phyloP scores from a whole-genome alignment of 805 yeast genomes.

The Yarrowia sp. region DNA sequence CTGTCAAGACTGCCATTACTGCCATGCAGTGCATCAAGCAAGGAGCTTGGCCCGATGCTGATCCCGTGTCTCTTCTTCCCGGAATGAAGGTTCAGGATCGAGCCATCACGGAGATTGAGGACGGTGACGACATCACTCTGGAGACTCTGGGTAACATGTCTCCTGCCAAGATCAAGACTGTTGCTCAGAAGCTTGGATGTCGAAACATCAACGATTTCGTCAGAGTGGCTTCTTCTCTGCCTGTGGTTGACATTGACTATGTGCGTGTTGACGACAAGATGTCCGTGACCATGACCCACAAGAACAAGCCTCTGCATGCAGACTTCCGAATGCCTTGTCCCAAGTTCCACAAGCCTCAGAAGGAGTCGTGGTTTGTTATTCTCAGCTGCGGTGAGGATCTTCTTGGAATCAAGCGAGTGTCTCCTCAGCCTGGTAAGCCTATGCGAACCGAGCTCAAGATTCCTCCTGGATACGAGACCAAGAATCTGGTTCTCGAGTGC shows the following conservation, averaged over 20 bases:
- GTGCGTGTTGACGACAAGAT: conserved; percentile 30
- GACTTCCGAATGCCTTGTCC: conserved; percentile 74
- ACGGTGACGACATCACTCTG: conserved; percentile 16
- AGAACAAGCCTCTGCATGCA: conserved; percentile 34
- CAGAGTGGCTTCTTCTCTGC: conserved; percentile 54
- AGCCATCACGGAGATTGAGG: conserved; percentile 29
- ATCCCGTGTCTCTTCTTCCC: conserved; percentile 57
- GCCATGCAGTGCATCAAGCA: conserved; percentile 87
- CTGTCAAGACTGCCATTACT: conserved; percentile 59
- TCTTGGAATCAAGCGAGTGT: conserved; percentile 64
- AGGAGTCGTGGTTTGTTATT: conserved; percentile 89
- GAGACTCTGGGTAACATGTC: conserved; percentile 29
- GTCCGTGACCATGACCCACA: conserved; percentile 30
- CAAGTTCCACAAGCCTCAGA: conserved; percentile 82
- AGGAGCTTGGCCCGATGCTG: conserved; percentile 80
- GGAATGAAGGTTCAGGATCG: conserved; percentile 35
- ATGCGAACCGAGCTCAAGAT: not conserved
- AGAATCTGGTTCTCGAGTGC: conserved; percentile 20
- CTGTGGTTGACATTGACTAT: conserved; percentile 47
- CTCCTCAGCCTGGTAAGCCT: conserved; percentile 26
- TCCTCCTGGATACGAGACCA: conserved; percentile 13
- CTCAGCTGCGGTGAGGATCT: conserved; percentile 56
- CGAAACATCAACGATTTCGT: conserved; percentile 48
- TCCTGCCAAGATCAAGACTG: conserved; percentile 40
- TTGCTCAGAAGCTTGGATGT: conserved; percentile 38